Conservation (phyloP, 129 eudicot genomes). For the Silybum marianum region DNA sequence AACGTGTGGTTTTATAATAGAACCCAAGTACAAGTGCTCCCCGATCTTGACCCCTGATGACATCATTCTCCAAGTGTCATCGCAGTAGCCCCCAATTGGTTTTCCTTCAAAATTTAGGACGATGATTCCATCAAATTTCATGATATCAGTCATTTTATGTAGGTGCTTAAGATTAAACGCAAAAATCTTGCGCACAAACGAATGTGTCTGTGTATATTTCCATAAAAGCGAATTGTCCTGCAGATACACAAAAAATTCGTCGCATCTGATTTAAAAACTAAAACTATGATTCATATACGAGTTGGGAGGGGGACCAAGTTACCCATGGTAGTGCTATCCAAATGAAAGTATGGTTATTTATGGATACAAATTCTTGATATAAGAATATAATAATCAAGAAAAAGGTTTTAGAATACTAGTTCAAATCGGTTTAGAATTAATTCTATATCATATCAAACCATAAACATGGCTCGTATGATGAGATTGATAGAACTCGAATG, state of each 20-base stretch:
- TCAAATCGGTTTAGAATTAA: no score
- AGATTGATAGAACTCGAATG: no score
- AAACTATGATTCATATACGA: no score
- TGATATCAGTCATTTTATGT: constrained; percentile 7
- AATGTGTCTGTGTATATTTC: constrained; percentile 6
- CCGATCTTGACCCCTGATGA: constrained; percentile 56
- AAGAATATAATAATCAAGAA: neutral
- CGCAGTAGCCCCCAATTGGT: constrained; percentile 26
- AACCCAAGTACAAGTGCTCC: constrained; percentile 61
- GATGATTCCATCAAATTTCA: constrained; percentile 23
- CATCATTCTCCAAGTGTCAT: constrained; percentile 11
- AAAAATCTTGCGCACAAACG: constrained; percentile 20
- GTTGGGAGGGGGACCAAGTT: constrained; percentile 7
- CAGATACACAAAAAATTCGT: neutral
- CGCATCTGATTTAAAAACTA: neutral
- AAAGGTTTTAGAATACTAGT: neutral
- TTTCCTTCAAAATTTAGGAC: constrained; percentile 29
- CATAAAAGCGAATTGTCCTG: constrained; percentile 3
- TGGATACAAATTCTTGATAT: neutral
- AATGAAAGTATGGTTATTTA: neutral
- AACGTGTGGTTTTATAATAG: constrained; percentile 40
- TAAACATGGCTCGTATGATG: no score
- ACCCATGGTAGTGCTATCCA: constrained; percentile 59
- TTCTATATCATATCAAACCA: no score
- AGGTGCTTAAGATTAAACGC: constrained; percentile 26